Evolutionary conservation across 768 basidiomycete species (phyloP).

Genomic region (Galerina marginata): DNA sequence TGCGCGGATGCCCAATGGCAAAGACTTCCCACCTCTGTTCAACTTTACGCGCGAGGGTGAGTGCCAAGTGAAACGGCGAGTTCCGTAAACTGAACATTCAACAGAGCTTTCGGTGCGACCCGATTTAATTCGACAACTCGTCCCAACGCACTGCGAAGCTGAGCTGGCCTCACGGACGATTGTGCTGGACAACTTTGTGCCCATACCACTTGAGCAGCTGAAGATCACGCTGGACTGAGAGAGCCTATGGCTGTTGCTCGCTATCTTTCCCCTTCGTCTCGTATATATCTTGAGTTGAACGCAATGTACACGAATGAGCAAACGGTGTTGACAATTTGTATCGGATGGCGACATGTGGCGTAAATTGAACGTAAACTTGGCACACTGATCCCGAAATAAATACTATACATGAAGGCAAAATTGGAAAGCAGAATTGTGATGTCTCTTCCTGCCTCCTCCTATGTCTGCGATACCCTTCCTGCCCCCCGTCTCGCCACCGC

Average conservation of each 20-base stretch:
- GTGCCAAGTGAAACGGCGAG: slow-evolving; percentile 29
- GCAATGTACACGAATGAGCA: slow-evolving; percentile 21
- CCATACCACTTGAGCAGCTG: slow-evolving; percentile 96
- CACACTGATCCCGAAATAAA: slow-evolving; percentile 19
- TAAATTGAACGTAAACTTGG: slow-evolving; percentile 34
- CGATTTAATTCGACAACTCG: slow-evolving; percentile 89
- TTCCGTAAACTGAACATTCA: slow-evolving; percentile 4
- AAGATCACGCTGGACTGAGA: slow-evolving; percentile 90
- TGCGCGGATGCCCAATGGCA: slow-evolving; percentile 95
- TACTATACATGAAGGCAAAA: not conserved
- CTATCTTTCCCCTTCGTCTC: slow-evolving; percentile 23
- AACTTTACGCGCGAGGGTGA: slow-evolving; percentile 95
- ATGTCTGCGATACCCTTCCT: slow-evolving; percentile 77
- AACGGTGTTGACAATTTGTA: slow-evolving; percentile 1
- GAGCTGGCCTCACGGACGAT: slow-evolving; percentile 88
- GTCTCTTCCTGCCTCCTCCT: slow-evolving; percentile 34
- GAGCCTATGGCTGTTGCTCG: slow-evolving; percentile 15
- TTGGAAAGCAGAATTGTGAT: slow-evolving; percentile 1
- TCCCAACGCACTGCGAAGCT: slow-evolving; percentile 88
- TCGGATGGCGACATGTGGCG: slow-evolving; percentile 53
- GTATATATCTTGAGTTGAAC: slow-evolving; percentile 54
- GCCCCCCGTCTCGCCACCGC: slow-evolving; percentile 56
- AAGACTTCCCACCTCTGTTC: slow-evolving; percentile 93
- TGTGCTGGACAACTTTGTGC: slow-evolving; percentile 89
- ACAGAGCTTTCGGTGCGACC: slow-evolving; percentile 96